These are phyloP conservation scores for Ascochyta lentis DNA, from an alignment of 2,329 filamentous ascomycete genomes.

Conservation along the genomic window DNA sequence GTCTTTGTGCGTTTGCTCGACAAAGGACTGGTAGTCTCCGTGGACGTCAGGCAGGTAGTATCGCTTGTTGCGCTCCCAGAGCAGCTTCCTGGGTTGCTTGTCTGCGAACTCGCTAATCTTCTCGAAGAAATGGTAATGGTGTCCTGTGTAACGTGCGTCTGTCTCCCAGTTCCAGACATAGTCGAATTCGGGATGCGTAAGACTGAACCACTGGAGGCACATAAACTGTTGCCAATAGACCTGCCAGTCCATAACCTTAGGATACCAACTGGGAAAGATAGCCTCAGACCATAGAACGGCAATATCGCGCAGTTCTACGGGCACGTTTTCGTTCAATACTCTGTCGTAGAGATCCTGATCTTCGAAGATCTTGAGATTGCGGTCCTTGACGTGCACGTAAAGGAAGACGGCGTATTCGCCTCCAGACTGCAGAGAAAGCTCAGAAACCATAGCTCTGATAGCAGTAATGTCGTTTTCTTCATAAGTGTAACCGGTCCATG, in stretches of 20 bases:
- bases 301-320: slow-evolving; percentile 73
- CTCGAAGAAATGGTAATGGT: slow-evolving; percentile 80
- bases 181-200: slow-evolving; percentile 79
- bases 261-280: slow-evolving; percentile 57
- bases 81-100: slow-evolving; percentile 62
- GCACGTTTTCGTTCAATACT: slow-evolving; percentile 68
- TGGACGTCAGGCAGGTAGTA: slow-evolving; percentile 63
- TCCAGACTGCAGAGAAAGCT: slow-evolving; percentile 54
- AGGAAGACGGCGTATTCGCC: slow-evolving; percentile 58
- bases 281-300: slow-evolving; percentile 75
- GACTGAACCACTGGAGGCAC: slow-evolving; percentile 76
- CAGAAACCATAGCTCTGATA: slow-evolving; percentile 55
- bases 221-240: slow-evolving; percentile 69
- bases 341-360: slow-evolving; percentile 64
- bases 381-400: slow-evolving; percentile 60
- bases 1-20: slow-evolving; percentile 51
- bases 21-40: slow-evolving; percentile 57
- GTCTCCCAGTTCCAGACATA: slow-evolving; percentile 88
- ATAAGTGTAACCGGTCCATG: slow-evolving; percentile 56
- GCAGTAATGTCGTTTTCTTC: slow-evolving; percentile 55
- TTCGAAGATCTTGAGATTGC: slow-evolving; percentile 64
- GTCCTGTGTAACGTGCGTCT: slow-evolving; percentile 78
- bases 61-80: slow-evolving; percentile 65
- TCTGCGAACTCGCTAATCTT: slow-evolving; percentile 64
- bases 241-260: slow-evolving; percentile 56